These are phyloP conservation scores for Gigaspora rosea DNA, from an alignment of 192 early-diverging fungal species.

Conservation along the genomic window DNA sequence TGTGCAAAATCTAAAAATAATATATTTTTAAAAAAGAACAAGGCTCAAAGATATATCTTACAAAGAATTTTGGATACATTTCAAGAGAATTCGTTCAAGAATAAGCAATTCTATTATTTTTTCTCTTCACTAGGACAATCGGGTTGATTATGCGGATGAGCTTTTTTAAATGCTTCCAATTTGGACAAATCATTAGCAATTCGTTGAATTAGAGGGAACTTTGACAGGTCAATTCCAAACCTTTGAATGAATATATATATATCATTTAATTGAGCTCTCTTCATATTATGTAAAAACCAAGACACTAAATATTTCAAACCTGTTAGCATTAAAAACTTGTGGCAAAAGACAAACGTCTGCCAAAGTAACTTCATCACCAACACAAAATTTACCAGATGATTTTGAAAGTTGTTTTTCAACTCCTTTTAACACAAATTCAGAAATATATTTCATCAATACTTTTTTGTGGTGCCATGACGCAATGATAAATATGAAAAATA, in stretches of 20 bases:
- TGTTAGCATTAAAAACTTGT: conserved; percentile 74
- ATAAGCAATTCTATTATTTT: not conserved
- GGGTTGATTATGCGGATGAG: conserved; percentile 63
- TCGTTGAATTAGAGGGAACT: conserved; percentile 67
- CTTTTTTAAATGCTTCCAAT: conserved; percentile 65
- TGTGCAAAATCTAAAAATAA: too few relatives aligned
- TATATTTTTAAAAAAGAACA: too few relatives aligned
- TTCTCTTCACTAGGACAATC: conserved; percentile 60
- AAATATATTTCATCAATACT: not conserved
- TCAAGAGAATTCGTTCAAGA: not conserved
- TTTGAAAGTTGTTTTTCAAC: conserved; percentile 50
- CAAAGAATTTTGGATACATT: too few relatives aligned
- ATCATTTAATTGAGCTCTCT: not conserved
- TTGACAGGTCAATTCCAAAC: conserved; percentile 67
- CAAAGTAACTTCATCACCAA: conserved; percentile 79
- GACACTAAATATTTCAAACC: conserved; percentile 45
- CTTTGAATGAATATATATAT: conserved; percentile 35
- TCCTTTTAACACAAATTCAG: conserved; percentile 18
- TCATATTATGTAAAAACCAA: not conserved
- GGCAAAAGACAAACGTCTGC: conserved; percentile 83
- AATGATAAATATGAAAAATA: not conserved
- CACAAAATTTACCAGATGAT: conserved; percentile 72
- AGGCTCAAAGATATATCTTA: too few relatives aligned
- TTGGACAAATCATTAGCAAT: conserved; percentile 57
- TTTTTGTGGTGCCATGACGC: not conserved